These are phyloP conservation scores for Cajanus cajan DNA, from an alignment of 306 rosid genomes.

Conservation along the genomic window DNA sequence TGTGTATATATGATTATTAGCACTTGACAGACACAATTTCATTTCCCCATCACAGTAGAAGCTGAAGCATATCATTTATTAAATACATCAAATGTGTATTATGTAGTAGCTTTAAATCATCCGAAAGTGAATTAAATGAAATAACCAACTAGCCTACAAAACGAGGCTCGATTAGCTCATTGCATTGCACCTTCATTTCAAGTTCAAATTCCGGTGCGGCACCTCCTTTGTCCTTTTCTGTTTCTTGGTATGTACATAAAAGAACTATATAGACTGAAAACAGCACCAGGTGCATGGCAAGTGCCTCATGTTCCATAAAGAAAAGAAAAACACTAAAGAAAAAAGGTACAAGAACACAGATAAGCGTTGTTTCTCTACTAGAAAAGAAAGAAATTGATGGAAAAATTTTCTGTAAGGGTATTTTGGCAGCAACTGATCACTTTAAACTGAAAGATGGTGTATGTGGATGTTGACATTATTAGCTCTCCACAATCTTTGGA, in stretches of 20 bases:
- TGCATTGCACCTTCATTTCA: conserved; percentile 30
- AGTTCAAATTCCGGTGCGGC: conserved; percentile 32
- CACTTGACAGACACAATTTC: background rate
- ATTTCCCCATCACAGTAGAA: background rate
- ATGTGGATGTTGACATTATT: conserved; percentile 23
- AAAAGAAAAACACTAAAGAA: background rate
- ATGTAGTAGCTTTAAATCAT: background rate
- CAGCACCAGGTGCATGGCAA: conserved; percentile 26
- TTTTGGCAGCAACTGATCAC: conserved; percentile 13
- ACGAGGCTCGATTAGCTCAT: conserved; percentile 1
- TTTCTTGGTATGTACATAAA: conserved; percentile 49
- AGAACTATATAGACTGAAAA: conserved; percentile 31
- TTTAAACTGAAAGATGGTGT: conserved; percentile 11
- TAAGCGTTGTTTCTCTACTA: conserved; percentile 8
- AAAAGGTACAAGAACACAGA: background rate
- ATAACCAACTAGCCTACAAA: conserved; percentile 18
- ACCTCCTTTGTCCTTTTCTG: conserved; percentile 18
- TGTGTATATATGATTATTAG: background rate
- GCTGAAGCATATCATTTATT: background rate
- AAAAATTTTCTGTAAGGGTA: conserved; percentile 20
- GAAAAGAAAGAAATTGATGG: conserved; percentile 12
- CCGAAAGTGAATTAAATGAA: conserved; percentile 1
- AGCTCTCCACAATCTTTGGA: conserved; percentile 60
- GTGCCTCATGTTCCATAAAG: conserved; percentile 40
- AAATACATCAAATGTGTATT: background rate